Evolutionary conservation across 148 eudicot genomes (phyloP).

Genomic region (Spergularia marina): DNA sequence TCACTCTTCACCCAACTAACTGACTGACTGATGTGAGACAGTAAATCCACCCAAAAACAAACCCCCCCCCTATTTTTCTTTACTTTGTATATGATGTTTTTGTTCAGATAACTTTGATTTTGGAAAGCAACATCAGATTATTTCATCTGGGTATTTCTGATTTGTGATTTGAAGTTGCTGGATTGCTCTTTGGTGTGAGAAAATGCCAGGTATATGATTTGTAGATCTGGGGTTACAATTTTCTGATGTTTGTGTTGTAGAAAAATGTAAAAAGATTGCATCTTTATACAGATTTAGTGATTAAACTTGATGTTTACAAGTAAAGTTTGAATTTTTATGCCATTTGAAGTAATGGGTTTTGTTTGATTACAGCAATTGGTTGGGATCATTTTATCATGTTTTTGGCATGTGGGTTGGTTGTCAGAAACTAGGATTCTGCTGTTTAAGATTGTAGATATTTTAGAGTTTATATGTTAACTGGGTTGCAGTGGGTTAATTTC

Average conservation of each 20-base stretch:
- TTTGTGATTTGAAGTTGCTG: conserved; percentile 1
- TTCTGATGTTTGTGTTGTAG: background rate
- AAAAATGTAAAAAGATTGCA: background rate
- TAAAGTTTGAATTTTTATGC: conserved; percentile 11
- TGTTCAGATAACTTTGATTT: background rate
- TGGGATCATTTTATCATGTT: background rate
- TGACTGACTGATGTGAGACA: background rate
- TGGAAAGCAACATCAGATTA: background rate
- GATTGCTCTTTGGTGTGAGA: conserved; percentile 1
- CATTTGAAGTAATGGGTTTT: conserved; percentile 6
- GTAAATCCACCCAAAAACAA: background rate
- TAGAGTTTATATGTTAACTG: background rate
- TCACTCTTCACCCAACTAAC: background rate
- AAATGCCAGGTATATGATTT: background rate
- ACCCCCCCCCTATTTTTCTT: background rate
- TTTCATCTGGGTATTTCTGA: conserved; percentile 4
- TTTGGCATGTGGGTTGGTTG: conserved; percentile 16
- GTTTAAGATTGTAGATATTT: conserved; percentile 5
- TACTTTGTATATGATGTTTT: background rate
- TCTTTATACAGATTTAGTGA: conserved; percentile 7
- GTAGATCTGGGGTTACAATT: conserved; percentile 26
- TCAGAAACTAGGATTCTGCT: conserved; percentile 15
- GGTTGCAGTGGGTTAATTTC: background rate
- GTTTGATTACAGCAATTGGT: background rate
- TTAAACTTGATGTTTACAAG: background rate